phyloP scores from a whole-genome alignment of 345 rosid species.

The Salix brachista region DNA sequence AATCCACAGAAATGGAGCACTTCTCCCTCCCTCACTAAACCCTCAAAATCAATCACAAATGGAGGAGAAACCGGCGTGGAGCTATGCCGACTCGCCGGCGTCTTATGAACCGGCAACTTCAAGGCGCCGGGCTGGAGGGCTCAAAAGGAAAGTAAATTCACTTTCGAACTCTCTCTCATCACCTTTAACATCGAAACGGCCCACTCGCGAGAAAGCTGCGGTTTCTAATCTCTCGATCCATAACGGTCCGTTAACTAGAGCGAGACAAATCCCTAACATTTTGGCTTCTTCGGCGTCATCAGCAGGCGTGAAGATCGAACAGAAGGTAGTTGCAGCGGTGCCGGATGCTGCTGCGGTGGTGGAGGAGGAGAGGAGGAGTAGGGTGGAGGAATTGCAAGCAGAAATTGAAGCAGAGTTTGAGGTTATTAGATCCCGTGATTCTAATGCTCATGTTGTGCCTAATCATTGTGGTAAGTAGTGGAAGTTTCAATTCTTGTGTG shows the following conservation, averaged over 20 bases:
- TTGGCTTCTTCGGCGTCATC: constrained; percentile 14
- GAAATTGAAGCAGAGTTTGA: constrained; percentile 77
- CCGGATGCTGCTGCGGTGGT: constrained; percentile 15
- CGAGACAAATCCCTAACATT: constrained; percentile 69
- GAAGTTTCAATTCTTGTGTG: neutral
- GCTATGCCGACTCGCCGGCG: constrained; percentile 47
- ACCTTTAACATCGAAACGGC: constrained; percentile 60
- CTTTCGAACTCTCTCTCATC: constrained; percentile 43
- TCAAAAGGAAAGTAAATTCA: constrained; percentile 65
- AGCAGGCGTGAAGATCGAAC: constrained; percentile 33
- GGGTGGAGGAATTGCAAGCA: constrained; percentile 75
- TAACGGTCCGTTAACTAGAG: constrained; percentile 91
- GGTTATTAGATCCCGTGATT: constrained; percentile 70
- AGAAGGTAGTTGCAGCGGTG: constrained; percentile 13
- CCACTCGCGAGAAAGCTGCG: constrained; percentile 73
- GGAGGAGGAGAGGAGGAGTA: constrained; percentile 46
- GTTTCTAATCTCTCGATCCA: constrained; percentile 58
- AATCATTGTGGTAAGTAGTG: constrained; percentile 77
- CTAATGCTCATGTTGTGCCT: constrained; percentile 76
- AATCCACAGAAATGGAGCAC: constrained; percentile 7
- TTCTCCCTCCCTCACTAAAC: neutral
- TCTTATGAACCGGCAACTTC: constrained; percentile 50
- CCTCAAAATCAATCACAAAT: neutral
- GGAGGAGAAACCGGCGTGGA: constrained; percentile 33
- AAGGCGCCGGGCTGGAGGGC: constrained; percentile 69